Conservation (phyloP, 2,329 filamentous ascomycete genomes). For the Botryotinia narcissicola region DNA sequence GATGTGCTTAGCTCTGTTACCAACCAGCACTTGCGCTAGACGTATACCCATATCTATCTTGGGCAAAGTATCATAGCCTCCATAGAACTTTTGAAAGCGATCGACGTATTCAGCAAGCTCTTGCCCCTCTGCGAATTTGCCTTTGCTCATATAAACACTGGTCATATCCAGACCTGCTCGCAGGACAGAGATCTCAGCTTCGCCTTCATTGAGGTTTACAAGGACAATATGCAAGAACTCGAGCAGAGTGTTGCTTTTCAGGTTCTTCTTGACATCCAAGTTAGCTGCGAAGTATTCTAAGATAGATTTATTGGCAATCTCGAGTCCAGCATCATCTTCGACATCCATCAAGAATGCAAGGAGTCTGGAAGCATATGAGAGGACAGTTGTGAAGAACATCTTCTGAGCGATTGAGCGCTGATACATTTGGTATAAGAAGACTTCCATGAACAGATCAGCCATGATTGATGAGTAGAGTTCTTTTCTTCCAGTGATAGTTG, state of each 20-base stretch:
- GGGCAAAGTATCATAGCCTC: slow-evolving; percentile 42
- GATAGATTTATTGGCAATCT: slow-evolving; percentile 36
- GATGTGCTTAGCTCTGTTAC: slow-evolving; percentile 41
- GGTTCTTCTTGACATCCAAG: slow-evolving; percentile 37
- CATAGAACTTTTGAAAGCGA: slow-evolving; percentile 44
- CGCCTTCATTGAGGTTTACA: slow-evolving; percentile 32
- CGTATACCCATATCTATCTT: slow-evolving; percentile 47
- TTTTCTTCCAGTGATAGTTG: slow-evolving; percentile 41
- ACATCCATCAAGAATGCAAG: slow-evolving; percentile 39
- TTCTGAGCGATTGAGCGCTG: slow-evolving; percentile 42
- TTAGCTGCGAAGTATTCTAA: slow-evolving; percentile 40
- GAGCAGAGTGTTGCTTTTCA: slow-evolving; percentile 34
- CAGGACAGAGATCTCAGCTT: slow-evolving; percentile 42
- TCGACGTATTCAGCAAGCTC: slow-evolving; percentile 46
- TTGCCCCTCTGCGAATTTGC: slow-evolving; percentile 43
- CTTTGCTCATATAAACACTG: slow-evolving; percentile 40
- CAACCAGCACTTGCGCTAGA: slow-evolving; percentile 46
- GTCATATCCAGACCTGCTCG: slow-evolving; percentile 39
- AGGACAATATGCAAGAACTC: slow-evolving; percentile 27
- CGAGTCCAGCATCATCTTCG: slow-evolving; percentile 42
- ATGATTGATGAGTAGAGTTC: slow-evolving; percentile 43
- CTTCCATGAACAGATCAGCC: slow-evolving; percentile 44
- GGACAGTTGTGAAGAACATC: slow-evolving; percentile 43
- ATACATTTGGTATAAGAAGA: slow-evolving; percentile 44
- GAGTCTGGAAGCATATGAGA: slow-evolving; percentile 31